Percentiles rank a stretch among this genome's conserved stretches.
phyloP scores from a whole-genome alignment of 495 filamentous ascomycete genomes.

The Penicillium subrubescens region DNA sequence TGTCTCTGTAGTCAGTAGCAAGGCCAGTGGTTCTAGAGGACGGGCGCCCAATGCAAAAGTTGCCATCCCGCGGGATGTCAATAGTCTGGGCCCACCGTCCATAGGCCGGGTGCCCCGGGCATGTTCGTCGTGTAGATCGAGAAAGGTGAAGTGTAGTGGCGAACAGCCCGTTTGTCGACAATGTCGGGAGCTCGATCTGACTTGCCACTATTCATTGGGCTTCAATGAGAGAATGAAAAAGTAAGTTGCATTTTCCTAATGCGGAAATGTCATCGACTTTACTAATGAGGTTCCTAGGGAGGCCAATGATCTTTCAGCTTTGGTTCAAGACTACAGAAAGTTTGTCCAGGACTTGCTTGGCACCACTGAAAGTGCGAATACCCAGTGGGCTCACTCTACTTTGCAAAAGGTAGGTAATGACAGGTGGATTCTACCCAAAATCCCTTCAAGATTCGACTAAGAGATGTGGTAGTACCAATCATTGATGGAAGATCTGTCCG shows the following conservation, averaged over 20 bases:
- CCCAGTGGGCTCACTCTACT: background rate
- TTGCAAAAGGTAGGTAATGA: background rate
- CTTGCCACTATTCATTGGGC: conserved; percentile 54
- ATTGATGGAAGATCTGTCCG: background rate
- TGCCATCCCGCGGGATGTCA: background rate
- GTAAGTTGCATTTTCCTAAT: background rate
- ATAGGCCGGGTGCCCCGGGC: conserved; percentile 46
- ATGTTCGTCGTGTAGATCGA: conserved; percentile 68
- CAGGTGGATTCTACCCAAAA: background rate
- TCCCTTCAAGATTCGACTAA: background rate
- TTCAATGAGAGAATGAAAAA: conserved; percentile 53
- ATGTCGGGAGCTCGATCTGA: conserved; percentile 51
- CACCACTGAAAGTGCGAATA: background rate
- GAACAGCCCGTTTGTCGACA: conserved; percentile 55
- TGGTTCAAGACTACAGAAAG: background rate
- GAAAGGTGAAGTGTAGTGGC: conserved; percentile 63
- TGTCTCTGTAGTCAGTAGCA: background rate
- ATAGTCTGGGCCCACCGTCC: background rate
- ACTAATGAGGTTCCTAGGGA: background rate
- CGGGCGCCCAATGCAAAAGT: background rate
- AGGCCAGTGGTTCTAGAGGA: background rate
- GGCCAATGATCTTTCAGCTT: background rate
- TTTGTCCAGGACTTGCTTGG: background rate
- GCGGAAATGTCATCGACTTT: background rate
- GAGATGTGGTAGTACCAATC: background rate